These are phyloP conservation scores for Cymbopogon flexuosus DNA, from an alignment of 202 grass and related monocot genomes.

Conservation along the genomic window DNA sequence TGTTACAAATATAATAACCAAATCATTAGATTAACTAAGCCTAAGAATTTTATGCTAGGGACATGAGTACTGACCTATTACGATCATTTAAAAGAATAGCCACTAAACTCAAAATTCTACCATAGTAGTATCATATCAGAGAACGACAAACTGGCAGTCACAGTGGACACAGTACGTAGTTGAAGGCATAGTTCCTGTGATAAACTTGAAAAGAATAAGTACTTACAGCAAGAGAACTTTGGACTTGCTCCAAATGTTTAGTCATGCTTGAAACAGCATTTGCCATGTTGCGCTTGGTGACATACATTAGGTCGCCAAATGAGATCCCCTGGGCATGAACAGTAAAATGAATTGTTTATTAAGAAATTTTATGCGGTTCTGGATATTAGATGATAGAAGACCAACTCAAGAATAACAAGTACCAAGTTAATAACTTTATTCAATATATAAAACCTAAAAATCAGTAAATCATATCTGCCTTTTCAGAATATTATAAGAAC, in stretches of 20 bases:
- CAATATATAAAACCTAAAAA: neutral
- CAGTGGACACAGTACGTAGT: neutral
- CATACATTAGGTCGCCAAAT: slow-evolving; percentile 91
- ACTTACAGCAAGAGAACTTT: slow-evolving; percentile 83
- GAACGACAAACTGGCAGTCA: neutral
- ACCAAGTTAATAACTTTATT: neutral
- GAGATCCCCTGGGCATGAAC: slow-evolving; percentile 57
- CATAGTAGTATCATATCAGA: neutral
- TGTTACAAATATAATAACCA: neutral
- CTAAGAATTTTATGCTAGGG: neutral
- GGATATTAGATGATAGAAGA: neutral
- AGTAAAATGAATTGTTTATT: slow-evolving; percentile 1
- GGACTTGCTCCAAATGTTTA: slow-evolving; percentile 87
- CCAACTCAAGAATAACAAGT: neutral
- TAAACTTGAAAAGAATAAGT: neutral
- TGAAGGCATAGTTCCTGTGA: neutral
- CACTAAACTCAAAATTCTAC: slow-evolving; percentile 1
- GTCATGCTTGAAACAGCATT: slow-evolving; percentile 90
- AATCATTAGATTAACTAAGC: neutral
- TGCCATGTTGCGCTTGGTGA: slow-evolving; percentile 90
- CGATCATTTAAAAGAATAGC: neutral
- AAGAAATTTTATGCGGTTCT: neutral
- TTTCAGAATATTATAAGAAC: slow-evolving; percentile 8
- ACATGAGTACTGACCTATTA: neutral
- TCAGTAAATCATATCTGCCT: neutral